Percentiles rank a stretch among this genome's conserved stretches.
Evolutionary conservation across 768 basidiomycete genomes (phyloP).

Genomic region (Clitopilus passeckerianus): DNA sequence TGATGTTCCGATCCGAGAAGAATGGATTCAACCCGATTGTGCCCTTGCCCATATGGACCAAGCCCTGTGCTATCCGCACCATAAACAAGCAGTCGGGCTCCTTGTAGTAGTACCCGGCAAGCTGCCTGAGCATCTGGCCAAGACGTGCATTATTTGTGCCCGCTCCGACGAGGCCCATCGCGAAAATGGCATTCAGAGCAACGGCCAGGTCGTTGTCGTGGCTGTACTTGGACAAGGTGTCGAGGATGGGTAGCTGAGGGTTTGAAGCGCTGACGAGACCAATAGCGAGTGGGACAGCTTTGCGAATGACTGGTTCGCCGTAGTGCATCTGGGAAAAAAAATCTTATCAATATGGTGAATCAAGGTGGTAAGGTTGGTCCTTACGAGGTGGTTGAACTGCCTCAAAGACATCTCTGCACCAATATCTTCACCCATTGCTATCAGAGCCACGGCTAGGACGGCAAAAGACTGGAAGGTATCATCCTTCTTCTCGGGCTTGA

Average conservation of each 20-base stretch:
- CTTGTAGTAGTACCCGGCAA: slow-evolving; percentile 98
- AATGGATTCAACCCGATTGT: slow-evolving; percentile 96
- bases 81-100: slow-evolving; percentile 96
- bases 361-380: slow-evolving; percentile 15
- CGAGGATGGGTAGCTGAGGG: slow-evolving; percentile 89
- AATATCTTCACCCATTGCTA: slow-evolving; percentile 98
- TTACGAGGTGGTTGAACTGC: slow-evolving; percentile 94
- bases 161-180: slow-evolving; percentile 97
- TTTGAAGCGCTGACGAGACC: slow-evolving; percentile 95
- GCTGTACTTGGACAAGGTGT: slow-evolving; percentile 97
- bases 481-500: slow-evolving; percentile 40
- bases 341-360: too few relatives aligned
- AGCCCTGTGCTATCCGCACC: slow-evolving; percentile 91
- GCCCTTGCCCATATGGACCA: slow-evolving; percentile 99
- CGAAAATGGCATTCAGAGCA: slow-evolving; percentile 95
- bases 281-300: slow-evolving; percentile 90
- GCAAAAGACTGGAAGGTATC: slow-evolving; percentile 91
- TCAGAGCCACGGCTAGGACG: slow-evolving; percentile 88
- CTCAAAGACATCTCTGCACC: slow-evolving; percentile 97
- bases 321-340: slow-evolving; percentile 81
- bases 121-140: slow-evolving; percentile 94
- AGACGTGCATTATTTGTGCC: slow-evolving; percentile 98
- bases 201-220: slow-evolving; percentile 98
- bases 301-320: slow-evolving; percentile 89
- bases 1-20: slow-evolving; percentile 87